Base-by-base conservation (phyloP, 1,284 basidiomycete genomes). In the Pseudozyma tsukubaensis region DNA sequence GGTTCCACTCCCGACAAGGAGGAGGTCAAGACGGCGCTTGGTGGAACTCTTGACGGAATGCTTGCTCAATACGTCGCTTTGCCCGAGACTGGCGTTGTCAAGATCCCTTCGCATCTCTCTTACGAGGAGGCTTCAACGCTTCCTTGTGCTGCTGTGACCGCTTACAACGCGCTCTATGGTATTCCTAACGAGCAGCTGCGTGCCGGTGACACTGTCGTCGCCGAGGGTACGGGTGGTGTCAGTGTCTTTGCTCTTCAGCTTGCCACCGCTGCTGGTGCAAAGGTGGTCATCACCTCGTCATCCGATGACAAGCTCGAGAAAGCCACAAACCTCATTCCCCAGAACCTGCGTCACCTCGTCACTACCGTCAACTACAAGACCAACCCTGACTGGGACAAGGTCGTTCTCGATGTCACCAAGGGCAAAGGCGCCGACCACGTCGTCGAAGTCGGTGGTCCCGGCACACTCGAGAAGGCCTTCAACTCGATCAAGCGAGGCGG, bases 181-280 rank as follows among this genome's bases (percentile, higher is more conserved):
- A 84, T 86, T 2, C 78, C 83, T 7, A 85, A 86, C 10, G 50
- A 88, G 64, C 83, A 84, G 29, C 72, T 88, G 86, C 77, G 82
- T 59, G 74, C 86, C 0, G 86, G 86, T 11, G 76, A 86, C 61
- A 86, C 85, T n/a, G 87, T 90, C 36, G 85, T 90, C 16, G 86
- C 88, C 11, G 85, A 88, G 19, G 89, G 89, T 8, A 89, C 89
- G 0, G 89, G 89, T 5, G 89, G 89, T 39, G 89, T 90, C 14
- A 89, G 88, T 2, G 86, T 88, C 87, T 88, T 75, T 88, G 83
- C 29, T 76, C 85, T 85, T 49, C 89, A 90, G 79, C 85, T 91
- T 45, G 89, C 89, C 0, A 84, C 88, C 18, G 88, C 88, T 0
- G 86, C 87, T 0, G 89, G 90, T 13, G 89, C 89, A 2, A 87